Conservation (phyloP, 2,329 filamentous ascomycete species). For the Colletotrichum sp. region DNA sequence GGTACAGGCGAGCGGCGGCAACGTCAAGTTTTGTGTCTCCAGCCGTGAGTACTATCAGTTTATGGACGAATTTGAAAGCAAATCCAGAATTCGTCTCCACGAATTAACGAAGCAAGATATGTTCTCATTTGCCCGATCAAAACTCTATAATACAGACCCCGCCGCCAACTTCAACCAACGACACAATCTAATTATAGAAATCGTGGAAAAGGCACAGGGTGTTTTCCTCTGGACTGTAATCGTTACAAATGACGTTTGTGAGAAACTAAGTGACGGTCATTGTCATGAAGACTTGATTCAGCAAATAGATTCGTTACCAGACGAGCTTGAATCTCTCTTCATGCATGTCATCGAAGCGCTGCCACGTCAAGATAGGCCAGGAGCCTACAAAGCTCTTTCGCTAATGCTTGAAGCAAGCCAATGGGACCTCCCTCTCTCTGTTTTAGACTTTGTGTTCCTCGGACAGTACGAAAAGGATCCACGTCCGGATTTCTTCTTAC, state of each 20-base stretch:
- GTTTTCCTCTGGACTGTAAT: fast-evolving
- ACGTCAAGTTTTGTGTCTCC: not conserved
- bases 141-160: too few relatives aligned
- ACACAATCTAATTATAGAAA: too few relatives aligned
- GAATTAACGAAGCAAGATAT: fast-evolving
- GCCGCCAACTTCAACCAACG: too few relatives aligned
- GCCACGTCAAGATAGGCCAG: fast-evolving
- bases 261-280: too few relatives aligned
- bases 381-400: not conserved
- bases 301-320: not conserved
- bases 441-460: too few relatives aligned
- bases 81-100: not conserved
- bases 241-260: too few relatives aligned
- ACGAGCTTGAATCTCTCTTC: not conserved
- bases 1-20: fast-evolving
- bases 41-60: fast-evolving
- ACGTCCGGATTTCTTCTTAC: too few relatives aligned
- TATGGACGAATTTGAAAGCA: not conserved
- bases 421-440: not conserved
- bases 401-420: not conserved
- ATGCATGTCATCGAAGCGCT: fast-evolving
- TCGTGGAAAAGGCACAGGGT: not conserved
- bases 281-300: too few relatives aligned
- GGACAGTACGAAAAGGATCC: fast-evolving
- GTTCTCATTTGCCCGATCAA: too few relatives aligned